Evolutionary conservation across 768 basidiomycete genomes (phyloP).

Genomic region (Lentinula aciculospora): DNA sequence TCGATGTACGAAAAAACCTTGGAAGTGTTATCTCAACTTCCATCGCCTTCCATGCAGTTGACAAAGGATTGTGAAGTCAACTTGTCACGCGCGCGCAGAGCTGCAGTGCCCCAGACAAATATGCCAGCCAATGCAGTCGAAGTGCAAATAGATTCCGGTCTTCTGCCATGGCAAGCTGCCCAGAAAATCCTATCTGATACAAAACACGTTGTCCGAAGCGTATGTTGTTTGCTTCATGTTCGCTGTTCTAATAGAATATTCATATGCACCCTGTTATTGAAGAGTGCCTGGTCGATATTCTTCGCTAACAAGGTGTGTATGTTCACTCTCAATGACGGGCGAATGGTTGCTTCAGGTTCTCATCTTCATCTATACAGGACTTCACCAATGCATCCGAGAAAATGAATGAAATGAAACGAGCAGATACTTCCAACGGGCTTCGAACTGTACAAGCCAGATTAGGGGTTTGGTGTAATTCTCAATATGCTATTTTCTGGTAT

Average conservation of each 20-base stretch:
- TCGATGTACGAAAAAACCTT: conserved; percentile 13
- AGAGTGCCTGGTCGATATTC: conserved; percentile 16
- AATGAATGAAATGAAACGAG: conserved; percentile 7
- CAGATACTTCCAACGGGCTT: background rate
- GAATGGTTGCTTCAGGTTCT: no score
- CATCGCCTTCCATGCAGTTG: conserved; percentile 8
- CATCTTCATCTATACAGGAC: background rate
- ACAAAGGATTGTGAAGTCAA: conserved; percentile 12
- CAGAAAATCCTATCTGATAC: background rate
- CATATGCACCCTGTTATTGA: background rate
- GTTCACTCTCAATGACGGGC: background rate
- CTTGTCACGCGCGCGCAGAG: conserved; percentile 4
- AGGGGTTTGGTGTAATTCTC: background rate
- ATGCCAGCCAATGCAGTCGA: background rate
- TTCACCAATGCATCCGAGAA: background rate
- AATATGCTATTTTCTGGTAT: background rate
- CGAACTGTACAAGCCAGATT: background rate
- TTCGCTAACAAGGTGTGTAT: conserved; percentile 13
- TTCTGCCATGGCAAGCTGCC: conserved; percentile 16
- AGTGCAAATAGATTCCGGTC: background rate
- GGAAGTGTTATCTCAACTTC: conserved; percentile 8
- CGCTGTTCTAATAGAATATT: background rate
- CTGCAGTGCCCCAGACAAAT: background rate
- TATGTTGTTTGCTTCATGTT: background rate
- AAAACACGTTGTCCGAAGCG: background rate